Evolutionary conservation across 2,329 filamentous ascomycete genomes (phyloP).

Genomic region (Pyrenophora teres): DNA sequence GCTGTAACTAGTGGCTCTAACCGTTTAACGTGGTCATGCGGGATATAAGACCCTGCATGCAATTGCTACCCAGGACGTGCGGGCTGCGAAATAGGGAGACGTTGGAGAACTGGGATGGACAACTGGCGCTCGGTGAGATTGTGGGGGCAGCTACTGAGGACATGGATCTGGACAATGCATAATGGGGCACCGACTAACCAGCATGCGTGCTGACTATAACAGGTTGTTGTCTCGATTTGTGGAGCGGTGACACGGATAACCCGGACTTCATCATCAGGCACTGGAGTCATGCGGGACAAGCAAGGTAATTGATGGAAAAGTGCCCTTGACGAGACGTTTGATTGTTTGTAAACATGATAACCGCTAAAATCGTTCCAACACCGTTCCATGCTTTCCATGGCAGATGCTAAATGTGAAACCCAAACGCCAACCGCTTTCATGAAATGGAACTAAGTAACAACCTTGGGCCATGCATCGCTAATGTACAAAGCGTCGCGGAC

Average conservation of each 20-base stretch:
- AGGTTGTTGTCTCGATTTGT: neutral
- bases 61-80: slow-evolving; percentile 1
- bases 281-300: neutral
- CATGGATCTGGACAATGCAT: neutral
- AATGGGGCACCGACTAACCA: neutral
- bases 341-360: slow-evolving; percentile 8
- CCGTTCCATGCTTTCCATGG: slow-evolving; percentile 3
- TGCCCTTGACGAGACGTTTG: slow-evolving; percentile 1
- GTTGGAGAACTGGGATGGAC: neutral
- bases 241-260: neutral
- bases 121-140: neutral
- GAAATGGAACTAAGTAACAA: neutral
- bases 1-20: neutral
- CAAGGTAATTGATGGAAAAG: neutral
- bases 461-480: slow-evolving; percentile 7
- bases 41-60: neutral
- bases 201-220: neutral
- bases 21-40: slow-evolving; percentile 7
- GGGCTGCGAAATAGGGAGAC: neutral
- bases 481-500: slow-evolving; percentile 8
- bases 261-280: neutral
- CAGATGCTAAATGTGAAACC: slow-evolving; percentile 5
- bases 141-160: neutral
- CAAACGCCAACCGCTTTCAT: slow-evolving; percentile 8
- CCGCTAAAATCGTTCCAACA: slow-evolving; percentile 8